These are phyloP conservation scores for Aspergillus glaucus DNA, from an alignment of 2,329 filamentous ascomycete genomes.

Conservation along the genomic window DNA sequence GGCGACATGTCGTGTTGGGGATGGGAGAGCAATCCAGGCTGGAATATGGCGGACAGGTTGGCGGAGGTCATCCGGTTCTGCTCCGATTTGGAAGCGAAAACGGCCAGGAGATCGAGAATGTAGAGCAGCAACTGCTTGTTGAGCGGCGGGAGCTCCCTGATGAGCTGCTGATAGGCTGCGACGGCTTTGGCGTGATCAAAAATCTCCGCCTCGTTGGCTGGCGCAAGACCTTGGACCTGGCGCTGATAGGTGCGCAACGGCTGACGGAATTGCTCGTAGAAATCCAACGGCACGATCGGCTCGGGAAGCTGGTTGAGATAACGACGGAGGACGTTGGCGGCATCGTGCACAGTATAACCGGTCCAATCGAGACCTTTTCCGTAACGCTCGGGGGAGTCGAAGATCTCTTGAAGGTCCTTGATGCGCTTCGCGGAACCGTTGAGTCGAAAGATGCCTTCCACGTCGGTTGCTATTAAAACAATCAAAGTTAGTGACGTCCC, in stretches of 20 bases:
- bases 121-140: constrained; percentile 93
- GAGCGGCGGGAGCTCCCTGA: constrained; percentile 84
- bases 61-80: constrained; percentile 94
- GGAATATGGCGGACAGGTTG: constrained; percentile 94
- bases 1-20: constrained; percentile 93
- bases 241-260: constrained; percentile 66
- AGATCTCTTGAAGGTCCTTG: constrained; percentile 86
- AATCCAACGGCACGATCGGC: constrained; percentile 87
- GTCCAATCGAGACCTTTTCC: constrained; percentile 96
- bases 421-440: constrained; percentile 97
- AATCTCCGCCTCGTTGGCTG: constrained; percentile 62
- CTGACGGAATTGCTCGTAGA: constrained; percentile 85
- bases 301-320: constrained; percentile 96
- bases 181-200: constrained; percentile 75
- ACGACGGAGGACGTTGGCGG: constrained; percentile 87
- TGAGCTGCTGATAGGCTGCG: constrained; percentile 75
- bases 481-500: constrained; percentile 14
- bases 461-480: constrained; percentile 65
- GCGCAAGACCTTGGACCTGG: constrained; percentile 64
- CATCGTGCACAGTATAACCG: constrained; percentile 96
- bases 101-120: constrained; percentile 88
- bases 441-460: constrained; percentile 94
- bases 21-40: constrained; percentile 92
- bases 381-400: constrained; percentile 91
- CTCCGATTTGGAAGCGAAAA: constrained; percentile 94